Evolutionary conservation across 2,329 filamentous ascomycete species (phyloP).

Genomic region (Leptographium procerum): DNA sequence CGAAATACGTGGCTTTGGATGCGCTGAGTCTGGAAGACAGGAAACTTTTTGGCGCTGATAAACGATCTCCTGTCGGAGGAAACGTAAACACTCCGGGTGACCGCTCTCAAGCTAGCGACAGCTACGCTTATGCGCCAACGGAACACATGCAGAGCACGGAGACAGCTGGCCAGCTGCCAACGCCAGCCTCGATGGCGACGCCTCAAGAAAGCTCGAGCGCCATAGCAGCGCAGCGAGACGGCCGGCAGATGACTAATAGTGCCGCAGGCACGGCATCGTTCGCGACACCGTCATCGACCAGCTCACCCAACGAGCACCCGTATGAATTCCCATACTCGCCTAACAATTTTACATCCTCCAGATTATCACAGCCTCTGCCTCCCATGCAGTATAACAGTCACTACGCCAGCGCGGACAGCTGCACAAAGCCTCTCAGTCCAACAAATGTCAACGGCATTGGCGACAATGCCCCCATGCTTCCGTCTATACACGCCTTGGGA

Average conservation of each 20-base stretch:
- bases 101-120: neutral
- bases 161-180: neutral
- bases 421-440: neutral
- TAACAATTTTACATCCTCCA: neutral
- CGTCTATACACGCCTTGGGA: neutral
- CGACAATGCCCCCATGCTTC: neutral
- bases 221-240: neutral
- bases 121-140: neutral
- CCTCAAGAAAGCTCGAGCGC: neutral
- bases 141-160: neutral
- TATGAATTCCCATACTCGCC: neutral
- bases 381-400: slow-evolving; percentile 20
- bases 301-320: slow-evolving; percentile 2
- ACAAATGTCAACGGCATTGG: neutral
- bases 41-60: neutral
- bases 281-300: slow-evolving; percentile 3
- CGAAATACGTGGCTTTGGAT: slow-evolving; percentile 21
- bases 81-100: neutral
- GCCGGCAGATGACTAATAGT: neutral
- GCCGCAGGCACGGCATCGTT: neutral
- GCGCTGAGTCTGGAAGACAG: slow-evolving; percentile 10
- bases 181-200: slow-evolving; percentile 1
- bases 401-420: neutral
- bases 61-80: neutral
- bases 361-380: slow-evolving; percentile 13